Base-by-base conservation (phyloP, 768 basidiomycete genomes). In the Kwoniella sp. region DNA sequence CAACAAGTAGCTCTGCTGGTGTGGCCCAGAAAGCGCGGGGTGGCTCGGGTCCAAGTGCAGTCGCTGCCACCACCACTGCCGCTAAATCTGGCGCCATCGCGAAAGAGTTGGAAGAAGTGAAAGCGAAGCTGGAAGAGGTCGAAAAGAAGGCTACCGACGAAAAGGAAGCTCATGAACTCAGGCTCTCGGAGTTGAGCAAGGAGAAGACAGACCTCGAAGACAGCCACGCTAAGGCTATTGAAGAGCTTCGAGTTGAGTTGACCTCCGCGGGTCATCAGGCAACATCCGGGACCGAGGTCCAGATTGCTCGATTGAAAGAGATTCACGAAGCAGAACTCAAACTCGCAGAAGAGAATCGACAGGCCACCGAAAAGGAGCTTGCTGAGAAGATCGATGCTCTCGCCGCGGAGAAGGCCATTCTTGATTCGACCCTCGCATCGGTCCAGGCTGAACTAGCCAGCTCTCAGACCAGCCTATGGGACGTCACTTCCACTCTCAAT, bases 171-270 rank as follows among this genome's bases (percentile, higher is more conserved):
- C 47, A 55, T 28, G 69, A 65, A 29, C 63, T 55, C 5, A 69
- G 59, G 30, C 9, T 67, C 37, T 59, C 30, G 2, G 56, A 52
- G 13, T 25, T 64, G 37, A 55, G 30, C 25, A 58, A 55, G 37
- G 63, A 72, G 50, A 70, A 63, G 45, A 56, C 37, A 20, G 61
- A 68, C 22, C 26, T 73, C 13, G 71, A 73, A 34, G 51, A 70
- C 20, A 67, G 63, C 5, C 71, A 65, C 31, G 59, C 52, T n/a
- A 56, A 58, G 30, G 69, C 62, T 2, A 30, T 68, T 20, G 50
- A 55, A 22, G 59, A 52, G 8, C 55, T 66, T 2, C 50, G 34
- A 25, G 54, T 22, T 1, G 50, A 59, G 26, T 26, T 64, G 11
- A 28, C 45, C 5, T 7, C 25, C 12, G 58, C 58, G 11, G 28